Percentiles rank a stretch among this genome's conserved stretches.
Evolutionary conservation across 768 basidiomycete genomes (phyloP).

Genomic region (Punctularia strigosozonata): DNA sequence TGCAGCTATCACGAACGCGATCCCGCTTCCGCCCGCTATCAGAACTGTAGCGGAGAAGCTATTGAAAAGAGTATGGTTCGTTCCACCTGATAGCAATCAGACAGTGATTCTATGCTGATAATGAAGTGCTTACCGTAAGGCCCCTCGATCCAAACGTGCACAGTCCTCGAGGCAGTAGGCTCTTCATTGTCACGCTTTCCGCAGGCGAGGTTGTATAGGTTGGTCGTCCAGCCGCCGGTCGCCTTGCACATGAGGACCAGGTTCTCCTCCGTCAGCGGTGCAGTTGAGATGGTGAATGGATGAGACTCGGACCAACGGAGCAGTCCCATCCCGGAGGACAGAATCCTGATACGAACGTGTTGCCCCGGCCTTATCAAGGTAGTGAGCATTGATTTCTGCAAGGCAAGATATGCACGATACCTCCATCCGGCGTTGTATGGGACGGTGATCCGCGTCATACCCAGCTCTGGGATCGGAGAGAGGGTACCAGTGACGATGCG

Average conservation of each 20-base stretch:
- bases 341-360: not conserved
- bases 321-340: not conserved
- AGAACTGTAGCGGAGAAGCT: not conserved
- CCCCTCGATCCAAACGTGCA: not conserved
- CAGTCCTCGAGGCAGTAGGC: not conserved
- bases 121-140: not conserved
- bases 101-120: not conserved
- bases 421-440: too few relatives aligned
- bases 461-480: not conserved
- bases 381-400: too few relatives aligned
- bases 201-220: not conserved
- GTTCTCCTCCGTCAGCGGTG: not conserved
- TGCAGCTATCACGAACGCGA: not conserved
- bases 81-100: not conserved
- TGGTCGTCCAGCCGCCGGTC: not conserved
- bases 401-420: too few relatives aligned
- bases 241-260: not conserved
- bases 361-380: not conserved
- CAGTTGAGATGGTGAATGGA: not conserved
- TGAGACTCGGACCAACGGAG: not conserved
- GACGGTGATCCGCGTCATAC: not conserved
- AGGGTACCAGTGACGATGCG: not conserved
- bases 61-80: not conserved
- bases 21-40: not conserved
- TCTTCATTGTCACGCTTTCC: not conserved